Percentiles rank a stretch among this genome's conserved stretches.
phyloP scores from a whole-genome alignment of 2,329 filamentous ascomycete species.

The Lachnellula arida region DNA sequence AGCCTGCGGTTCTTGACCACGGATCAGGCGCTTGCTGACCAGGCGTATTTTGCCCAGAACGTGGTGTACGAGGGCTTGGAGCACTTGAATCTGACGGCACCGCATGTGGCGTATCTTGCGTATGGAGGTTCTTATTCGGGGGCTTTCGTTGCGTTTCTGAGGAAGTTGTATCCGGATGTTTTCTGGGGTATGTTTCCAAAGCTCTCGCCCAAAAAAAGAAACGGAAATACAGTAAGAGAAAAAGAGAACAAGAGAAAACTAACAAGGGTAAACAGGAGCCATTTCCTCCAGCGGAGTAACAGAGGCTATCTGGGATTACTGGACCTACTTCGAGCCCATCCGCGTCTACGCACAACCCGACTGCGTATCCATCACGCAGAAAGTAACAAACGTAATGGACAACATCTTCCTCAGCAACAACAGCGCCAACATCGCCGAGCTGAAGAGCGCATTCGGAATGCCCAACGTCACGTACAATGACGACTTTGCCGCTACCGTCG shows the following conservation, averaged over 20 bases:
- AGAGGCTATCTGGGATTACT: constrained; percentile 72
- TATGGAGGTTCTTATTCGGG: constrained; percentile 86
- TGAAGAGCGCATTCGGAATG: constrained; percentile 52
- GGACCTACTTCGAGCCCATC: constrained; percentile 57
- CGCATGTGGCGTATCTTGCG: constrained; percentile 64
- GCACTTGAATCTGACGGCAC: constrained; percentile 60
- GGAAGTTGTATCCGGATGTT: constrained; percentile 70
- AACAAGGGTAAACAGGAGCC: constrained; percentile 36
- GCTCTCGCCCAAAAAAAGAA: no score
- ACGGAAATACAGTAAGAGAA: neutral
- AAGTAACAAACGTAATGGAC: constrained; percentile 54
- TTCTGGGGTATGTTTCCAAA: constrained; percentile 54
- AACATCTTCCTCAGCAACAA: constrained; percentile 49
- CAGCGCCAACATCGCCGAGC: constrained; percentile 35
- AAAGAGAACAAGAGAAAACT: neutral
- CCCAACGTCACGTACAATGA: constrained; percentile 37
- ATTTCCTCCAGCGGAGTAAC: constrained; percentile 80
- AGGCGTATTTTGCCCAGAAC: constrained; percentile 73
- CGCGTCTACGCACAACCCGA: constrained; percentile 51
- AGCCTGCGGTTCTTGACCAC: constrained; percentile 79
- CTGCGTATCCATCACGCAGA: constrained; percentile 62
- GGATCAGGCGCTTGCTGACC: constrained; percentile 76
- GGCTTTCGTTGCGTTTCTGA: constrained; percentile 70
- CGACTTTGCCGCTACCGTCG: constrained; percentile 49
- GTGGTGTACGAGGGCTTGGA: constrained; percentile 67